These are phyloP conservation scores for Hypoxylon sp. DNA, from an alignment of 2,329 filamentous ascomycete genomes.

Conservation along the genomic window DNA sequence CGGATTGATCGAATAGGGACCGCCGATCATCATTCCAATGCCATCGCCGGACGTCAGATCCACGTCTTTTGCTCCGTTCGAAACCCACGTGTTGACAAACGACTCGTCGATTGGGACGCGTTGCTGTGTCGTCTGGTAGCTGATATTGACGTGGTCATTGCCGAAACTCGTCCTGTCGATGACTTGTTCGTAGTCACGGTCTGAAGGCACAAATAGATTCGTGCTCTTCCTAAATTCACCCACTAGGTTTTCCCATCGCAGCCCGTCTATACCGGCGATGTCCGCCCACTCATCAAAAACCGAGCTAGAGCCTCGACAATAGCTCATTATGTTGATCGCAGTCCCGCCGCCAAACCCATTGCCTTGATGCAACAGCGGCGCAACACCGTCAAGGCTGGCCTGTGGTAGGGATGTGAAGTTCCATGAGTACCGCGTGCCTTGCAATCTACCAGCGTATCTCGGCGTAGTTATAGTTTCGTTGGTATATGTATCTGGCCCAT, in stretches of 20 bases:
- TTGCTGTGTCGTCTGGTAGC: slow-evolving; percentile 15
- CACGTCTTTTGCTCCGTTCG: slow-evolving; percentile 16
- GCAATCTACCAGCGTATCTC: slow-evolving; percentile 12
- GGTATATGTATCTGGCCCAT: slow-evolving; percentile 25
- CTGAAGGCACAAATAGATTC: slow-evolving; percentile 23
- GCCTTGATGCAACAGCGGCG: slow-evolving; percentile 25
- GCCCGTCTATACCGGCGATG: slow-evolving; percentile 23
- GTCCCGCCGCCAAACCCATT: slow-evolving; percentile 29
- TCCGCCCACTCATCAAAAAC: slow-evolving; percentile 38
- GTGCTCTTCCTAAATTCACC: slow-evolving; percentile 26
- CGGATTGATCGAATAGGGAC: slow-evolving; percentile 15
- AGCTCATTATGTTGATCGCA: slow-evolving; percentile 33
- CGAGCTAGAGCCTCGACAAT: slow-evolving; percentile 33
- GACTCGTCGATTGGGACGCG: slow-evolving; percentile 10
- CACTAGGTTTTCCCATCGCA: slow-evolving; percentile 31
- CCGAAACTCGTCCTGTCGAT: slow-evolving; percentile 24
- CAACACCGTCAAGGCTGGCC: slow-evolving; percentile 15
- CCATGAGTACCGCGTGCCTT: slow-evolving; percentile 21
- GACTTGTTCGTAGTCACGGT: slow-evolving; percentile 25
- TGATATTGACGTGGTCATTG: slow-evolving; percentile 23
- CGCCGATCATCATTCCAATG: slow-evolving; percentile 30
- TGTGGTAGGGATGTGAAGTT: slow-evolving; percentile 26
- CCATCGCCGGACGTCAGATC: slow-evolving; percentile 30
- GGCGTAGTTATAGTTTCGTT: slow-evolving; percentile 20
- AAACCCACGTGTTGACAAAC: slow-evolving; percentile 21